phyloP scores from a whole-genome alignment of 2,329 filamentous ascomycete genomes.

The Byssochlamys sp. region DNA sequence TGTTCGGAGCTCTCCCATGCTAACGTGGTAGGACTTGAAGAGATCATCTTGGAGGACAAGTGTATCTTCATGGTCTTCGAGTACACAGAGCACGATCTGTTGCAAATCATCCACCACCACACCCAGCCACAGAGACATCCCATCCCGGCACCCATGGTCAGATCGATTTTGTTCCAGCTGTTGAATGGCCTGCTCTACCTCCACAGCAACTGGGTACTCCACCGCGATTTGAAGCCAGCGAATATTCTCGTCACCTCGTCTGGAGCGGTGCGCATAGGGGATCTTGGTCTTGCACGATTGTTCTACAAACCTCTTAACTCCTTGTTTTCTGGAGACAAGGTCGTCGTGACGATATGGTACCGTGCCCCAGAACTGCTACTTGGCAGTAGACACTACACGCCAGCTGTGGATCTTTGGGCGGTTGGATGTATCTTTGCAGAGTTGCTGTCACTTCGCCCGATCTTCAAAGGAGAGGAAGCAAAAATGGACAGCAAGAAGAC shows the following conservation, averaged over 20 bases:
- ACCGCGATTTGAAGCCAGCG: slow-evolving; percentile 91
- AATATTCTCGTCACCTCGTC: slow-evolving; percentile 95
- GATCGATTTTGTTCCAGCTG: slow-evolving; percentile 90
- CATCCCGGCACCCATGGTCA: slow-evolving; percentile 79
- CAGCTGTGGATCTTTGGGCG: slow-evolving; percentile 94
- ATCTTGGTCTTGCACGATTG: slow-evolving; percentile 79
- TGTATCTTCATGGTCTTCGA: slow-evolving; percentile 99
- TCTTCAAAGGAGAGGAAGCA: slow-evolving; percentile 97
- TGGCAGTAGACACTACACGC: slow-evolving; percentile 90
- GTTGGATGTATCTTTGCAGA: slow-evolving; percentile 97
- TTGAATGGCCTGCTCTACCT: slow-evolving; percentile 90
- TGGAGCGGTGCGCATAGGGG: slow-evolving; percentile 88
- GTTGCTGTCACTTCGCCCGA: slow-evolving; percentile 75
- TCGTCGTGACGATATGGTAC: slow-evolving; percentile 99
- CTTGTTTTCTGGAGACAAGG: slow-evolving; percentile 88
- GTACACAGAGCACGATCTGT: slow-evolving; percentile 90
- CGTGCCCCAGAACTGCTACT: slow-evolving; percentile 87
- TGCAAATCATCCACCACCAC: slow-evolving; percentile 98
- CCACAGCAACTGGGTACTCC: slow-evolving; percentile 92
- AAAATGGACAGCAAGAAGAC: slow-evolving; percentile 99
- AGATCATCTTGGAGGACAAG: slow-evolving; percentile 96
- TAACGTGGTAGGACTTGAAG: slow-evolving; percentile 82
- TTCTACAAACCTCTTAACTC: slow-evolving; percentile 91
- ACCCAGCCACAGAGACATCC: slow-evolving; percentile 78
- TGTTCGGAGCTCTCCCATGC: slow-evolving; percentile 82